phyloP scores from a whole-genome alignment of 2,329 filamentous ascomycete genomes.

The Fragosphaeria purpurea region DNA sequence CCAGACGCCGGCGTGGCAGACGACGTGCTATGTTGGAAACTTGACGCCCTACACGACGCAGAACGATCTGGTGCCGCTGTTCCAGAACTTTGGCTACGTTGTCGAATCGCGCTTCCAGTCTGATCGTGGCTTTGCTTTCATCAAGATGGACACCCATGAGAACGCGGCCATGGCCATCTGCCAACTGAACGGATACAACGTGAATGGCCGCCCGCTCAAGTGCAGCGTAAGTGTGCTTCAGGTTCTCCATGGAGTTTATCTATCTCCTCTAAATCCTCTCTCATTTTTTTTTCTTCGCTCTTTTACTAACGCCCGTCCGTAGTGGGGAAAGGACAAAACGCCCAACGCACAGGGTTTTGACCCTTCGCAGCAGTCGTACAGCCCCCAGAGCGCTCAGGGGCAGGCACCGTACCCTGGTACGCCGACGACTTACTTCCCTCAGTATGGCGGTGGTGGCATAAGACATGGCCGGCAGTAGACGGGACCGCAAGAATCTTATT shows the following conservation, averaged over 20 bases:
- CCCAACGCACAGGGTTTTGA: constrained; percentile 71
- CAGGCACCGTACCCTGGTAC: constrained; percentile 63
- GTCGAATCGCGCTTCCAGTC: constrained; percentile 97
- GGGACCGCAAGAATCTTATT: constrained; percentile 25
- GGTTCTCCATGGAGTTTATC: neutral
- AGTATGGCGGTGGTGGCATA: constrained; percentile 62
- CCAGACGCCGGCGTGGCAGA: constrained; percentile 97
- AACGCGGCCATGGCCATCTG: constrained; percentile 98
- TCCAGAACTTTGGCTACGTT: constrained; percentile 97
- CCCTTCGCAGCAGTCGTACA: constrained; percentile 60
- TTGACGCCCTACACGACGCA: constrained; percentile 92
- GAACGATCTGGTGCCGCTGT: constrained; percentile 91
- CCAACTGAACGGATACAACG: constrained; percentile 94
- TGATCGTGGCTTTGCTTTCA: constrained; percentile 94
- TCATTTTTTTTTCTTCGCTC: neutral
- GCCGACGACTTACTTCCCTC: constrained; percentile 77
- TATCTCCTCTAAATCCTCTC: too few species aligned
- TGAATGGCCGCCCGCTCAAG: constrained; percentile 93
- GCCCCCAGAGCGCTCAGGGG: constrained; percentile 64
- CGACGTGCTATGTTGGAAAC: constrained; percentile 96
- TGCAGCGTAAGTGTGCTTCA: constrained; percentile 76
- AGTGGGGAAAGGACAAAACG: constrained; percentile 99
- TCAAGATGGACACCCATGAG: constrained; percentile 98
- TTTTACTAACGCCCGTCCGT: constrained; percentile 7
- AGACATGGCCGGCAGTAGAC: constrained; percentile 46